Base-by-base conservation (phyloP, 2,329 filamentous ascomycete species). In the Aspergillus calidoustus region DNA sequence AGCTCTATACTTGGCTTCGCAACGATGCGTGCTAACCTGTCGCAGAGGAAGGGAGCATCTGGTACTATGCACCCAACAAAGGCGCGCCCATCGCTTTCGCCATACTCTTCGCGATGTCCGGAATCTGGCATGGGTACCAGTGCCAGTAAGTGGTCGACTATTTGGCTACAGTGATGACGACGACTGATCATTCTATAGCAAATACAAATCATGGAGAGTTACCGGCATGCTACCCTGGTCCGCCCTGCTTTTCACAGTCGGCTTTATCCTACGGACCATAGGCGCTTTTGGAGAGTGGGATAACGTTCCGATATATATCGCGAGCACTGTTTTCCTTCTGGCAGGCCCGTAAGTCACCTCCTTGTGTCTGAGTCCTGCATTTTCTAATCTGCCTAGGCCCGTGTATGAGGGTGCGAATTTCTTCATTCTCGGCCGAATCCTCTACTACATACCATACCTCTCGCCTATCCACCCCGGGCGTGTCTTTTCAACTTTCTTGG, bases 401-500 rank as follows among this genome's bases (percentile, higher is more conserved):
- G 74, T 81, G 44, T 80, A 80, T 49, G 76, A 79, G 61, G 74
- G 73, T 7, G 76, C 76, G 56, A 84, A 84, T 58, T 86, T 84
- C 67, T 76, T 84, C 41, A 84, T 85, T 59, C 76, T 86, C 0
- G 80, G 77, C 17, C 79, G 82, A 30, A 79, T 85, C n/a, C 74
- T 87, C 0, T 80, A 79, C 59, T 79, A 81, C 54, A 71, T 77
- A 2, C 74, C 83, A 3, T 86, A 86, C 61, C 78, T 82, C 44
- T 71, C 72, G 1, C 76, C 77, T 1, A 79, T 86, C 38, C 83
- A 86, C 65, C 84, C 84, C 0, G 84, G 84, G 3, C 80, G 84
- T 3, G 79, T 88, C 4, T 84, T 88, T 66, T 88, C 86, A 64
- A 82, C 81, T 3, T 85, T 89, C 64, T 75, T 89, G 41, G 75